Percentiles rank a stretch among this genome's conserved stretches.
phyloP scores from a whole-genome alignment of 441 rosid genomes.

The Biscutella laevigata region DNA sequence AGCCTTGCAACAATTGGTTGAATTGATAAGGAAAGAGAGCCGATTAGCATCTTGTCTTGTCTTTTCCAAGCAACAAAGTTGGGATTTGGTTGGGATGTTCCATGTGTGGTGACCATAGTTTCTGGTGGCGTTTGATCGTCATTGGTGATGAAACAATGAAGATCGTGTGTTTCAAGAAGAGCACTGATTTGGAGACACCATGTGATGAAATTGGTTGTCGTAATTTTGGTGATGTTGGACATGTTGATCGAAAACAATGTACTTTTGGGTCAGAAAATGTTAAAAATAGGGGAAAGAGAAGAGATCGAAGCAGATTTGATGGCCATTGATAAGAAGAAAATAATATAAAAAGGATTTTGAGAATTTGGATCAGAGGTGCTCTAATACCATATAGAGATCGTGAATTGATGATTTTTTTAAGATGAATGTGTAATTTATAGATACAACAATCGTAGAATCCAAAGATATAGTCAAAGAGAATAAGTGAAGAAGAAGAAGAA shows the following conservation, averaged over 20 bases:
- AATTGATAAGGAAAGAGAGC: background rate
- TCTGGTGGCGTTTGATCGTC: background rate
- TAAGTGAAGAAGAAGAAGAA: no score
- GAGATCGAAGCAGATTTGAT: no score
- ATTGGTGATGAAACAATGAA: background rate
- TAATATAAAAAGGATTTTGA: no score
- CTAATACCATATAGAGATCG: no score
- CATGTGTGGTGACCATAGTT: rapidly evolving
- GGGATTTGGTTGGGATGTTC: background rate
- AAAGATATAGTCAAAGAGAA: no score
- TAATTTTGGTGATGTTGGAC: background rate
- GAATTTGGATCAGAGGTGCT: no score
- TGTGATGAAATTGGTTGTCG: background rate
- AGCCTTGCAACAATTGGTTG: background rate
- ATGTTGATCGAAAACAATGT: background rate
- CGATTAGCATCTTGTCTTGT: background rate
- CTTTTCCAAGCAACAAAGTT: background rate
- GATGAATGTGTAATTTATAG: no score
- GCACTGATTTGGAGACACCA: background rate
- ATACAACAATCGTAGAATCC: no score
- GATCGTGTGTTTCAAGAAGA: background rate
- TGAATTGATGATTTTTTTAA: no score
- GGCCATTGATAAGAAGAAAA: no score
- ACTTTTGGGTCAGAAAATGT: background rate
- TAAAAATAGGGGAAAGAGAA: background rate